A percentile compares a stretch with the other conserved stretches of the same genome.
These are phyloP conservation scores for Straminergon stramineum DNA, from an alignment of 225 moss, liverwort and hornwort species.

Conservation along the genomic window DNA sequence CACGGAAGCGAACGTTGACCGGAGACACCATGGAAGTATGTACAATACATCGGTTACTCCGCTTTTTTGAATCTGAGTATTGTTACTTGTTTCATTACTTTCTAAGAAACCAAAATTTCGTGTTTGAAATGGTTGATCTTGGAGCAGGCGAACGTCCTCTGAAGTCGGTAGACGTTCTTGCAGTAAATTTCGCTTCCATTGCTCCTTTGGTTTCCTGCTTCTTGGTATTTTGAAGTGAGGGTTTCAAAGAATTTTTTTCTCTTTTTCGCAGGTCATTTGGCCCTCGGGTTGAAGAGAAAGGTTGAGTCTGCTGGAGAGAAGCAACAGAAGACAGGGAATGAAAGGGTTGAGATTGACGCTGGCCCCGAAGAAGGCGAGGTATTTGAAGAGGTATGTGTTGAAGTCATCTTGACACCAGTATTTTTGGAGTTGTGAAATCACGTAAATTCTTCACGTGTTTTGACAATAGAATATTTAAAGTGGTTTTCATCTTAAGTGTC, in stretches of 20 bases:
- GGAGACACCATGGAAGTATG: slow-evolving; percentile 14
- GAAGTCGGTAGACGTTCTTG: background rate
- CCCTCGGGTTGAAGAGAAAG: background rate
- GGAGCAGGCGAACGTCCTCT: background rate
- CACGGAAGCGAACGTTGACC: background rate
- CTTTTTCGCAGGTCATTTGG: slow-evolving; percentile 8
- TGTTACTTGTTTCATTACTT: background rate
- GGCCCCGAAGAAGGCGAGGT: slow-evolving; percentile 53
- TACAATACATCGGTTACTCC: background rate
- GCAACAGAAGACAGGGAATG: slow-evolving; percentile 2
- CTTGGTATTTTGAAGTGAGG: background rate
- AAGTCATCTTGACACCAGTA: background rate
- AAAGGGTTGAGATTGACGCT: slow-evolving; percentile 8
- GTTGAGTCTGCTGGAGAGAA: slow-evolving; percentile 14
- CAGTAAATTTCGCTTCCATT: background rate
- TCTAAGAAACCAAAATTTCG: background rate
- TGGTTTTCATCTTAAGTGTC: background rate
- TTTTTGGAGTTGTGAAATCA: background rate
- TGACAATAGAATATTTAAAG: background rate
- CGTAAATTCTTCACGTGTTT: background rate
- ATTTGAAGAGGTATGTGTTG: slow-evolving; percentile 23
- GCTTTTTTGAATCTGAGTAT: background rate
- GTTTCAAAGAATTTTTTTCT: background rate
- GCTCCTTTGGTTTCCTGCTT: background rate
- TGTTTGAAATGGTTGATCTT: background rate